Evolutionary conservation across 768 basidiomycete species (phyloP).

Genomic region (Austroboletus eburneus): DNA sequence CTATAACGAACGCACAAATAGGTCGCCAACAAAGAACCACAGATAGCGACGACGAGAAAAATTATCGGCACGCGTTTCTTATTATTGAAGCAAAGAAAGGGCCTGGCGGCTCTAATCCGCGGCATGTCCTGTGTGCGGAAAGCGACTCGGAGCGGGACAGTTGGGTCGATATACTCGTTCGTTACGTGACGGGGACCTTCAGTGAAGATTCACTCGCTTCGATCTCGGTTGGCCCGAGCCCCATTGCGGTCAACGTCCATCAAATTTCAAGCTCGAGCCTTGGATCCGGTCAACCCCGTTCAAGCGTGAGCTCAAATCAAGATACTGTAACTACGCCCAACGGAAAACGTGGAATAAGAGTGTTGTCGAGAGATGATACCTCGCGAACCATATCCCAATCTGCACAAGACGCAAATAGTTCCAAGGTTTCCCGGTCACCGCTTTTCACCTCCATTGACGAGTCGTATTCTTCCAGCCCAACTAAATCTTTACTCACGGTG

Average conservation of each 20-base stretch:
- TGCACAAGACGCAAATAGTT: slow-evolving; percentile 48
- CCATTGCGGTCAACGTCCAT: slow-evolving; percentile 22
- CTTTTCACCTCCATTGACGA: slow-evolving; percentile 26
- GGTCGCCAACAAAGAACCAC: slow-evolving; percentile 82
- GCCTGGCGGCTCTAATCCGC: slow-evolving; percentile 62
- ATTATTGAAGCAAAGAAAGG: slow-evolving; percentile 86
- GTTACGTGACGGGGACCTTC: slow-evolving; percentile 80
- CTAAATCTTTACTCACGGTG: slow-evolving; percentile 48
- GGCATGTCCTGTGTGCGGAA: slow-evolving; percentile 95
- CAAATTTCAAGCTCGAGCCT: slow-evolving; percentile 22
- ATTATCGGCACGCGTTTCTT: slow-evolving; percentile 95
- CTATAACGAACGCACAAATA: slow-evolving; percentile 90
- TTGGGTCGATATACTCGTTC: slow-evolving; percentile 93
- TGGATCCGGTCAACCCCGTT: slow-evolving; percentile 46
- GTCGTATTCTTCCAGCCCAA: slow-evolving; percentile 47
- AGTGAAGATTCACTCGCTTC: slow-evolving; percentile 60
- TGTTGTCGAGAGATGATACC: slow-evolving; percentile 58
- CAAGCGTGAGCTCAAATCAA: slow-evolving; percentile 50
- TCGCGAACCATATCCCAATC: slow-evolving; percentile 55
- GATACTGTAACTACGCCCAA: slow-evolving; percentile 21
- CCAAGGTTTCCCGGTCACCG: slow-evolving; percentile 55
- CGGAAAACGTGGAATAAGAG: slow-evolving; percentile 36
- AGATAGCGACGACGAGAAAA: slow-evolving; percentile 75
- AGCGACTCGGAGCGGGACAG: slow-evolving; percentile 89
- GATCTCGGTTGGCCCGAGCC: slow-evolving; percentile 33